Evolutionary conservation across 2,329 filamentous ascomycete species (phyloP), one percentile per base, ranked within the genome.

Genomic region (Xylariaceae sp.): DNA sequence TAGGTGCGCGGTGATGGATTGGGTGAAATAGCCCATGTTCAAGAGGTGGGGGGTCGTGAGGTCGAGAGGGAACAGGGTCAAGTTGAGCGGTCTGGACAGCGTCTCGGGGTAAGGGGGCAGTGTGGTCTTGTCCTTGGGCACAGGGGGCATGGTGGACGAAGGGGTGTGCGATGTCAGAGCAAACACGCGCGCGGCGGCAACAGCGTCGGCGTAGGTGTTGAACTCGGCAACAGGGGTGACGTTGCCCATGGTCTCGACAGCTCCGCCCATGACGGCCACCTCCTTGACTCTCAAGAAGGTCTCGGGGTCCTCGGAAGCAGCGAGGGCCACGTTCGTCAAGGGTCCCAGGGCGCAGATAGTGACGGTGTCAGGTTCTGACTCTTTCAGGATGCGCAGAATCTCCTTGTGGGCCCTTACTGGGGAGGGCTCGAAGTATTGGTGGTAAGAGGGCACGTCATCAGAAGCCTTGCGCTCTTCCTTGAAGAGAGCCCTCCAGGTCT

Each of bases 261-360:
- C 87, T 61, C 94, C 94, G 60, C 93, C 94, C 94, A 99, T 99
- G 51, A 97, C 89, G 3, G 96, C 88, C 2, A 99, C 83, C 74
- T 97, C 92, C 73, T 95, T 96, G 53, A 87, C 90, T 49, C 86
- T 85, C 57, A 99, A 80, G 73, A 99, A 97, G 0, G 92, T 88
- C 73, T 93, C 90, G 0, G 92, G 88, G 66, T 97, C 93, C 69
- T 91, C 86, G 11, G 91, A 87, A 2, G 94, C 92, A 2, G 94
- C 94, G 30, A 96, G 75, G 1, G 94, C 94, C 35, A 96, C 77
- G 72, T 96, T 99, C n/a, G 94, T 97, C 66, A 97, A 78, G 1
- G 94, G 94, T 0, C 94, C 94, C 53, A 97, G 81, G 23, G 90
- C 90, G 44, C 96, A 85, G 70, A 99, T 89, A n/a, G 89, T 92